These are phyloP conservation scores for Talaromyces borbonicus DNA, from an alignment of 495 filamentous ascomycete genomes.

Conservation along the genomic window DNA sequence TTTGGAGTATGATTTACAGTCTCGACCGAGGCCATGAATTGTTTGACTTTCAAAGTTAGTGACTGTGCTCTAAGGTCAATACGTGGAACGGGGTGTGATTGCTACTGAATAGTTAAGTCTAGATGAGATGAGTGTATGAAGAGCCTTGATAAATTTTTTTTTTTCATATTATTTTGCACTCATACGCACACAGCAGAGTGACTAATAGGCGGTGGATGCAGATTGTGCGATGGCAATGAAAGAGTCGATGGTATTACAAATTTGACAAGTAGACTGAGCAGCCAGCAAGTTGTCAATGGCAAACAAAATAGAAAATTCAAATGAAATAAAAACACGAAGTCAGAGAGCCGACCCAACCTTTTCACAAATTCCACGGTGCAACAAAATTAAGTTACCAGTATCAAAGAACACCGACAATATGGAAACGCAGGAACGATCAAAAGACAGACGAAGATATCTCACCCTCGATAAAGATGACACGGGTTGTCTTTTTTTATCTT, in stretches of 20 bases:
- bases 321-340: slow-evolving; percentile 3
- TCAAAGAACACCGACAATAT: background rate
- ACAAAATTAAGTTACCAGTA: background rate
- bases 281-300: background rate
- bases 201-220: too few species aligned
- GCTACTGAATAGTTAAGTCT: too few species aligned
- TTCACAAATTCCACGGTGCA: slow-evolving; percentile 7
- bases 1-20: too few species aligned
- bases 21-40: too few species aligned
- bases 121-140: too few species aligned
- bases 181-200: background rate
- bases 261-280: slow-evolving; percentile 3
- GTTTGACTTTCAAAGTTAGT: too few species aligned
- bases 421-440: background rate
- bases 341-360: slow-evolving; percentile 7
- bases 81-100: too few species aligned
- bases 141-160: too few species aligned
- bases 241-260: slow-evolving; percentile 6
- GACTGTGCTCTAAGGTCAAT: too few species aligned
- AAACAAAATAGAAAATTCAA: background rate
- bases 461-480: background rate
- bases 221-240: too few species aligned
- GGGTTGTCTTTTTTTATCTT: background rate
- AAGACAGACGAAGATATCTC: background rate
- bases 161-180: slow-evolving; percentile 4